Conservation (phyloP, 2,329 filamentous ascomycete genomes). For the Monilinia polystroma region DNA sequence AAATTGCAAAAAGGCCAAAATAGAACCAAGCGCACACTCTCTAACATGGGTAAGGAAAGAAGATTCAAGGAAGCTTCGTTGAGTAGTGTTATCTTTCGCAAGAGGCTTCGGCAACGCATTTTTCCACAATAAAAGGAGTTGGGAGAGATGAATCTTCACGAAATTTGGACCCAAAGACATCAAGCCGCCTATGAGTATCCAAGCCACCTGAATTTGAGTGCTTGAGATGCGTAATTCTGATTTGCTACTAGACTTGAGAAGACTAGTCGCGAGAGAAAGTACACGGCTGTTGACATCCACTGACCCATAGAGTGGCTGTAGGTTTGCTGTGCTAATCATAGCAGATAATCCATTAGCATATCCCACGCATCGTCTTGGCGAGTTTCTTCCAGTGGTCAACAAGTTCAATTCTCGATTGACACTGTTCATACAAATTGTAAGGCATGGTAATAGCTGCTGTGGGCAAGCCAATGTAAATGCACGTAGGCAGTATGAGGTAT, state of each 20-base stretch:
- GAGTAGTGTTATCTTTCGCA: constrained; percentile 85
- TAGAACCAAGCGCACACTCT: constrained; percentile 88
- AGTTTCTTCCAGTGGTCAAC: constrained; percentile 71
- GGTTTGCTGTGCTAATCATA: constrained; percentile 82
- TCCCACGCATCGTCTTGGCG: constrained; percentile 79
- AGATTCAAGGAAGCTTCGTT: constrained; percentile 80
- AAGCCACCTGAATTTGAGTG: constrained; percentile 95
- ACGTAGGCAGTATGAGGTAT: constrained; percentile 82
- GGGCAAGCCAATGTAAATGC: constrained; percentile 87
- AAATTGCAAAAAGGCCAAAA: constrained; percentile 88
- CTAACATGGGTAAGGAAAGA: constrained; percentile 93
- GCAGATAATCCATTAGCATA: constrained; percentile 91
- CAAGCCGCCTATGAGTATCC: constrained; percentile 92
- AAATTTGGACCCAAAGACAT: constrained; percentile 98
- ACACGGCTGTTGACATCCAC: constrained; percentile 93
- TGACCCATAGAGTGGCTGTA: constrained; percentile 88
- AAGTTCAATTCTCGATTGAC: constrained; percentile 81
- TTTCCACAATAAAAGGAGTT: constrained; percentile 92
- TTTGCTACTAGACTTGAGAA: constrained; percentile 88
- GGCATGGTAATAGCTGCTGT: constrained; percentile 83
- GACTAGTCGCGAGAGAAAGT: constrained; percentile 82
- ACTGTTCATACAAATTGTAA: constrained; percentile 96
- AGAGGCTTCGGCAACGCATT: constrained; percentile 93
- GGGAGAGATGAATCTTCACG: constrained; percentile 95
- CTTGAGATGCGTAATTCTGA: constrained; percentile 88